Base-by-base conservation (phyloP, 108 stramenopile species). In the Skeletonema menzelii region DNA sequence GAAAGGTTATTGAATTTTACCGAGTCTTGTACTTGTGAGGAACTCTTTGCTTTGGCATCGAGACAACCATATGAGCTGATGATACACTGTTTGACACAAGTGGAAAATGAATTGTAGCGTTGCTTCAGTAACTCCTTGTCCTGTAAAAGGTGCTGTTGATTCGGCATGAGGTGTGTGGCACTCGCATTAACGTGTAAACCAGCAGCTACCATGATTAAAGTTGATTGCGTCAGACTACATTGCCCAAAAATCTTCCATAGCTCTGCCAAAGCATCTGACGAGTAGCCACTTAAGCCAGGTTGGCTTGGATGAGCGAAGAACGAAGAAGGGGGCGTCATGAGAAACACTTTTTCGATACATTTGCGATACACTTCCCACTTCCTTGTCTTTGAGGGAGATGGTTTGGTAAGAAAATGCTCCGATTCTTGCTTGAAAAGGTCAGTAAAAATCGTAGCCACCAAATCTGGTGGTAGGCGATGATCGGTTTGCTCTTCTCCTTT, bases 161-260 rank as follows among this genome's bases (percentile, higher is more conserved):
- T 53, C 1, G 49, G 49, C 49, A 53, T 24, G 8, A 53, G 49
- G n/a, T 38, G 20, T 20, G 49, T 37, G 22, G 59, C 47, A 44
- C 79, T 73, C 0, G 67, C 72, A 65, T 69, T 64, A n/a, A 80
- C 72, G 47, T 63, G 53, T 72, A 80, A 65, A 20, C 68, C 63
- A 35, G 79, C 79, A 59, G 72, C 68, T 69, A 80, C 63, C 72
- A 80, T 80, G 44, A 80, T 80, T 4, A 65, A 65, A 27, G 32
- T 68, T 15, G 61, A 69, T 35, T 73, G 67, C 8, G 67, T 42
- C 19, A 60, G 38, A 22, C 47, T 57, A 20, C 57, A 73, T 70
- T 73, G 67, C n/a, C 79, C 79, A 44, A 60, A 80, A 28, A 59
- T 49, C 24, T 64, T 56, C 67, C 72, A 80, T 4, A 80, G 26